Percentiles rank a stretch among this genome's conserved stretches.
Evolutionary conservation across 305 asterid species (phyloP).

Genomic region (Vinca major): DNA sequence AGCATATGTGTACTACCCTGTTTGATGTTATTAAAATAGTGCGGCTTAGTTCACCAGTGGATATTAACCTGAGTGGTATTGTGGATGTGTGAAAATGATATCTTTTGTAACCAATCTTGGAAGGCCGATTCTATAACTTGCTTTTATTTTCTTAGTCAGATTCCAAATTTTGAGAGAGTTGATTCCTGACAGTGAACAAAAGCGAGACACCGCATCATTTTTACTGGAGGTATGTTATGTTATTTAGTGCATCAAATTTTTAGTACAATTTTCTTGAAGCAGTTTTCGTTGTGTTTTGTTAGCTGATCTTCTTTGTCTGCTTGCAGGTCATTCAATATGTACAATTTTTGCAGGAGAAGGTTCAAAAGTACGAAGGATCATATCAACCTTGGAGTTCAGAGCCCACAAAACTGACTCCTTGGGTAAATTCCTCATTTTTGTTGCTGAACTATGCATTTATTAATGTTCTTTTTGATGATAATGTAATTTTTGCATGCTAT

Average conservation of each 20-base stretch:
- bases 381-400: conserved; percentile 81
- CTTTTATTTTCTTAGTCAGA: conserved; percentile 29
- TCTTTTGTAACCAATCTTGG: not conserved
- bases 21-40: not conserved
- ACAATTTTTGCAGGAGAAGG: conserved; percentile 72
- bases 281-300: not conserved
- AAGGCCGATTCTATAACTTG: not conserved
- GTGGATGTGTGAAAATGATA: not conserved
- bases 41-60: not conserved
- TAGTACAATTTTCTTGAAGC: not conserved
- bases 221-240: conserved; percentile 55
- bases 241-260: conserved; percentile 3
- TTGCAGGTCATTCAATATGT: conserved; percentile 90
- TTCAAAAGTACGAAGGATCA: conserved; percentile 74
- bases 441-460: not conserved
- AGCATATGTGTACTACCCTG: not conserved
- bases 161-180: conserved; percentile 74
- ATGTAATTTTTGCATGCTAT: conserved; percentile 6
- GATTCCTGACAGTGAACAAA: conserved; percentile 74
- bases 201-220: conserved; percentile 87
- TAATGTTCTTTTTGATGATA: conserved; percentile 8
- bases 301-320: conserved; percentile 22
- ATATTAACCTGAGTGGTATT: not conserved
- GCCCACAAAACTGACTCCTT: conserved; percentile 91
- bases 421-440: conserved; percentile 44